phyloP scores from a whole-genome alignment of 169 alveolate genomes.

The Cystoisospora suis region DNA sequence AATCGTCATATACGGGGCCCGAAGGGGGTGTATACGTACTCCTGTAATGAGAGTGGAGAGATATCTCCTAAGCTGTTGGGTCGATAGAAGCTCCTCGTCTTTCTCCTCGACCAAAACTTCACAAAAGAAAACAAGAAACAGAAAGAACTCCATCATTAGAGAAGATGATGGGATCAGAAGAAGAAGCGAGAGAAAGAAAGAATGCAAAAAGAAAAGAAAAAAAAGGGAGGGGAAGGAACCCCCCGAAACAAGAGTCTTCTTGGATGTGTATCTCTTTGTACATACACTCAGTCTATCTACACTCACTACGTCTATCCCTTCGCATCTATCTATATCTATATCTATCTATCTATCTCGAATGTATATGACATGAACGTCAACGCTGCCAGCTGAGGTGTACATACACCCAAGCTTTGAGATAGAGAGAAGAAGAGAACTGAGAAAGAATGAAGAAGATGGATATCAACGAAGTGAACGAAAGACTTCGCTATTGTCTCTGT shows the following conservation, averaged over 20 bases:
- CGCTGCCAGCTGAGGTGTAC: too few species aligned
- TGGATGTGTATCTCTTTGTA: too few species aligned
- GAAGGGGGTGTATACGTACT: background rate
- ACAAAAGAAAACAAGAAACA: background rate
- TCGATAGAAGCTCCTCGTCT: conserved; percentile 9
- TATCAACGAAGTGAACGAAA: background rate
- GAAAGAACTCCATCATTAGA: background rate
- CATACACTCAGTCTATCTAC: too few species aligned
- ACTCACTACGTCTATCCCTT: too few species aligned
- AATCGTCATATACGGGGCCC: background rate
- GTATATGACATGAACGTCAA: too few species aligned
- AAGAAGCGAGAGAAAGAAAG: background rate
- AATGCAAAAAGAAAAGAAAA: background rate
- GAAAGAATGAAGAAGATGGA: background rate
- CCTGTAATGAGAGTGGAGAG: conserved; percentile 18
- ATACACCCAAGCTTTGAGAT: too few species aligned
- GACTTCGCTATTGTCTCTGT: background rate
- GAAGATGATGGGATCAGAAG: background rate
- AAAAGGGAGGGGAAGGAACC: background rate
- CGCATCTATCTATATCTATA: background rate
- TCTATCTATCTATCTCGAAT: too few species aligned
- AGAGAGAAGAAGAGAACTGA: background rate
- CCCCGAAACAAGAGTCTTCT: too few species aligned
- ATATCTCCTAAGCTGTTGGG: conserved; percentile 7
- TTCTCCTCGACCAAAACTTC: conserved; percentile 27